Percentiles rank a stretch among this genome's conserved stretches.
Conservation (phyloP, 1,139 yeast species). For the Pichia sp. region DNA sequence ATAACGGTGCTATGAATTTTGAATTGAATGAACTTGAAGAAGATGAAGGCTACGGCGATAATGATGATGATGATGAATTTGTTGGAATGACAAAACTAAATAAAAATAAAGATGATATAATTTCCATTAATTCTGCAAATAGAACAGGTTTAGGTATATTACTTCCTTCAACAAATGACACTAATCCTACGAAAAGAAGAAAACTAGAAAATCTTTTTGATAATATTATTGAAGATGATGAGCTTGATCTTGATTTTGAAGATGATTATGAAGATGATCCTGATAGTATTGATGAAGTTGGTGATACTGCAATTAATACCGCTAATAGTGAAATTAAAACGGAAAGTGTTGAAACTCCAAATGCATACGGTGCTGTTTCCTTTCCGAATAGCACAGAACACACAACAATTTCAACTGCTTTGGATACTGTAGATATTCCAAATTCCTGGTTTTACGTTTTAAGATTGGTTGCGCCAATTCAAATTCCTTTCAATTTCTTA, state of each 20-base stretch:
- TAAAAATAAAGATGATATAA: neutral
- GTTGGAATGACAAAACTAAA: neutral
- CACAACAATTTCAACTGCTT: neutral
- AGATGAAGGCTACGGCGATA: slow-evolving; percentile 1
- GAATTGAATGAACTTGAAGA: slow-evolving; percentile 5
- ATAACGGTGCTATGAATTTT: neutral
- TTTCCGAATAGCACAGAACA: neutral
- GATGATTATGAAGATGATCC: slow-evolving; percentile 16
- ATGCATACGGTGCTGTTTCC: neutral
- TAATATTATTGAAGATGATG: slow-evolving; percentile 9
- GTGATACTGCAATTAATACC: slow-evolving; percentile 11
- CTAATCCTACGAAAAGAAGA: slow-evolving; percentile 26
- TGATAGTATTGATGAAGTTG: slow-evolving; percentile 14
- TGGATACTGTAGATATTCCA: slow-evolving; percentile 21
- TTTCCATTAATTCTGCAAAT: neutral
- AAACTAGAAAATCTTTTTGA: slow-evolving; percentile 13
- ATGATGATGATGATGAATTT: neutral
- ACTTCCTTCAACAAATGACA: neutral
- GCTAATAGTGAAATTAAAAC: slow-evolving; percentile 1
- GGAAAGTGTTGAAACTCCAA: neutral
- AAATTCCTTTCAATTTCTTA: slow-evolving; percentile 50
- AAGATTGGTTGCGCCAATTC: slow-evolving; percentile 52
- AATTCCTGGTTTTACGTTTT: slow-evolving; percentile 60
- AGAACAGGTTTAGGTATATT: slow-evolving; percentile 18
- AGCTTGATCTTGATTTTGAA: slow-evolving; percentile 12